Evolutionary conservation across 2,329 filamentous ascomycete species (phyloP), one percentile per base, ranked within the genome.

Genomic region (Drechslerella stenobrocha): DNA sequence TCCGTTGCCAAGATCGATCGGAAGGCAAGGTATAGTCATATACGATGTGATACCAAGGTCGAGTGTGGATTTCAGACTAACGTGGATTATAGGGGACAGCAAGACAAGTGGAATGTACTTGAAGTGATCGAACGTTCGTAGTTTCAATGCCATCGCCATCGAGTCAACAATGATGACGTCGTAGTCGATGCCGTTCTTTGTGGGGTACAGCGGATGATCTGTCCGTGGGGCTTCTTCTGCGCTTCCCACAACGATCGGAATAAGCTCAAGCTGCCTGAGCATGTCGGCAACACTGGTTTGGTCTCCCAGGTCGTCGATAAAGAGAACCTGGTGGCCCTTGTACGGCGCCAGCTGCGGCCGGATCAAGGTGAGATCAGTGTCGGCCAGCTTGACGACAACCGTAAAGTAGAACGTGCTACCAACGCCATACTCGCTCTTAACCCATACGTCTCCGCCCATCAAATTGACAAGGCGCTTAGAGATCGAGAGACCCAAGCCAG

Each of bases 21-120:
- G 84, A 74, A 92, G 83, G 78, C 93, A 97, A 6, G 93, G 93
- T 13, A 90, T 96, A 1, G 93, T 97, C 90, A 97, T 96, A 77
- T 96, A 97, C 51, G 91, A 96, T n/a, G 91, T 95, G 72, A 98
- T 96, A 70, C 93, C 92, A 70, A 97, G 82, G 76, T 97, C 93
- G 65, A 97, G 80, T 63, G 92, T 93, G 2, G 90, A 93, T 79
- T 96, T 96, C 73, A 98, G 81, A 76, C 86, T 95, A 72, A 97
- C 90, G 69, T 91, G 89, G 9, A 97, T 90, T 32, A 90, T 81
- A 0, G 92, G 90, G 44, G 90, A 93, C 45, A 97, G 79, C 69
- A 97, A 83, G 42, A 98, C 92, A 71, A 98, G 91, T 1, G 93
- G 93, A 45, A 96, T 90, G 75, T 96, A 97, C 79, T 96, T 96